These are phyloP conservation scores for Huntiella abstrusa DNA, from an alignment of 2,329 filamentous ascomycete species.

Conservation along the genomic window DNA sequence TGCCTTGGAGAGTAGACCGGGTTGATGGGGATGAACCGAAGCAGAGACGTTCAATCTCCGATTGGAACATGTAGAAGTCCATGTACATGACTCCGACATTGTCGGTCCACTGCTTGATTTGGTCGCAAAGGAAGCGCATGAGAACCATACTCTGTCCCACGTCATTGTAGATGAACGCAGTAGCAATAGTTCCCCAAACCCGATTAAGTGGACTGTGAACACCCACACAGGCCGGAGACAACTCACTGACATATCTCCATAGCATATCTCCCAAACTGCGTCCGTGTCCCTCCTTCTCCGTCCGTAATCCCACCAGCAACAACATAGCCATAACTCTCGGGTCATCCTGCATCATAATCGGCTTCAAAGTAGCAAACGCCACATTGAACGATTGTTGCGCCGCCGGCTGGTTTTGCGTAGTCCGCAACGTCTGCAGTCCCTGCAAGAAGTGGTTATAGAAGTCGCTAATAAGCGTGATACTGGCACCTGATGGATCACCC, in stretches of 20 bases:
- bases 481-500: constrained; percentile 8
- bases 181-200: constrained; percentile 8
- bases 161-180: constrained; percentile 10
- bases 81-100: constrained; percentile 5
- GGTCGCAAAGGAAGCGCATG: constrained; percentile 8
- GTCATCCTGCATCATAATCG: constrained; percentile 10
- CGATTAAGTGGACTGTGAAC: constrained; percentile 10
- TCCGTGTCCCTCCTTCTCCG: constrained; percentile 10
- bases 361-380: constrained; percentile 9
- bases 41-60: constrained; percentile 10
- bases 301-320: constrained; percentile 7
- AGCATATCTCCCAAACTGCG: constrained; percentile 10
- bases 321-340: constrained; percentile 10
- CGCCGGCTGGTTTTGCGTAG: neutral
- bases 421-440: constrained; percentile 7
- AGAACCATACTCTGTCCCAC: constrained; percentile 10
- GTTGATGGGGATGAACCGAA: constrained; percentile 7
- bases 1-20: constrained; percentile 4
- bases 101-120: constrained; percentile 6
- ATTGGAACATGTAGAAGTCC: constrained; percentile 11
- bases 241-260: constrained; percentile 9
- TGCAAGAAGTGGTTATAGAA: constrained; percentile 11
- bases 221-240: constrained; percentile 9
- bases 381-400: constrained; percentile 10
- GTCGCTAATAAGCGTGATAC: constrained; percentile 10